Base-by-base conservation (phyloP, 2,329 filamentous ascomycete genomes). In the Pseudogymnoascus sp. region DNA sequence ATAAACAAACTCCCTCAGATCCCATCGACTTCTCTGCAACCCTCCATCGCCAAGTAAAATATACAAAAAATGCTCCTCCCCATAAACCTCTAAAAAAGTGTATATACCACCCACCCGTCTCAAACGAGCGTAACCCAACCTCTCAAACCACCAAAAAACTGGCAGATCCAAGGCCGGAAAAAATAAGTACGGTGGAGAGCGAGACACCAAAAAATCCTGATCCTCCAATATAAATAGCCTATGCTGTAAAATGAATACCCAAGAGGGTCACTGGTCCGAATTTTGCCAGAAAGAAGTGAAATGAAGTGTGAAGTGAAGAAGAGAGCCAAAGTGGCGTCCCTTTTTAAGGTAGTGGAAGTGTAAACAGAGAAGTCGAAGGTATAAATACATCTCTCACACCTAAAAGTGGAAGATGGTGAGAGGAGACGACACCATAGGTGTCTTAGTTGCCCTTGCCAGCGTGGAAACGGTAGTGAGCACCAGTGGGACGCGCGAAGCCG, bases 221-320 rank as follows among this genome's bases (percentile, higher is more conserved):
- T 55, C 48, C 48, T 55, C 48, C 48, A 33, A 33, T 52, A 55
- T 55, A 55, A 55, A 55, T 55, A 55, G 27, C 48, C 48, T 55
- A 33, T 55, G 48, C n/a, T 55, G 48, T 55, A 55, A 55, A 52
- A 55, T 55, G 48, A 55, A 55, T 55, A 55, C 48, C 48, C 48
- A 55, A 55, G 33, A 55, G 48, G 48, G 48, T 33, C 48, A 33
- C 48, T 55, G 48, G 48, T 55, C n/a, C 48, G 27, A 31, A 55
- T 5, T n/a, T 8, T n/a, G 25, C 45, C 27, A 33, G 29, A 55
- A 55, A 33, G 48, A 55, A 55, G 48, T 18, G 48, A 55, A 55
- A n/a, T 21, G 48, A 55, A 33, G n/a, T 18, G 27, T 21, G 48
- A 55, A 33, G n/a, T 18, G 29, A 55, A 55, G 48, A 55, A 33